phyloP scores from a whole-genome alignment of 2,329 filamentous ascomycete genomes.

The Clonostachys byssicola region DNA sequence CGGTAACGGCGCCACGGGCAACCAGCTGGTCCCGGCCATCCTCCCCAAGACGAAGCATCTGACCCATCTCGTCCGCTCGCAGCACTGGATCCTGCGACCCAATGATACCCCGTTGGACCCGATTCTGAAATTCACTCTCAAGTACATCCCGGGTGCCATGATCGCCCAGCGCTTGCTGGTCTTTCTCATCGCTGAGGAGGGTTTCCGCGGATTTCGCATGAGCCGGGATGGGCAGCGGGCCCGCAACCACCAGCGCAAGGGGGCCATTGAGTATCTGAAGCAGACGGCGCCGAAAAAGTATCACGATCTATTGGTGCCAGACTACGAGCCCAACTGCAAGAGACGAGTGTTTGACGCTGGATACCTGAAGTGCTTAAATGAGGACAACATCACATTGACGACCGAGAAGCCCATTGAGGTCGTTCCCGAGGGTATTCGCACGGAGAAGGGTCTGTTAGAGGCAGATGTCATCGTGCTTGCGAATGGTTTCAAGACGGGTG shows the following conservation, averaged over 20 bases:
- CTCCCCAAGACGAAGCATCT: slow-evolving; percentile 22
- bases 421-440: slow-evolving; percentile 30
- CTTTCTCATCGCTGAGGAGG: slow-evolving; percentile 26
- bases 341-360: slow-evolving; percentile 54
- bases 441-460: slow-evolving; percentile 30
- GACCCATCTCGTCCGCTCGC: slow-evolving; percentile 34
- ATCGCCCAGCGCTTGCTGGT: slow-evolving; percentile 35
- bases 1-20: slow-evolving; percentile 49
- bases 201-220: slow-evolving; percentile 28
- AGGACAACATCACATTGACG: slow-evolving; percentile 39
- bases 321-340: slow-evolving; percentile 61
- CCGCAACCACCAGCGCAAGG: slow-evolving; percentile 27
- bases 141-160: slow-evolving; percentile 38
- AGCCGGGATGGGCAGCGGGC: slow-evolving; percentile 25
- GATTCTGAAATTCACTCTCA: slow-evolving; percentile 26
- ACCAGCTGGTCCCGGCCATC: slow-evolving; percentile 46
- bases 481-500: slow-evolving; percentile 55
- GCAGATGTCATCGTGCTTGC: slow-evolving; percentile 59
- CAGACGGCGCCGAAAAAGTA: slow-evolving; percentile 52
- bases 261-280: slow-evolving; percentile 34
- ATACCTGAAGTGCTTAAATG: slow-evolving; percentile 49
- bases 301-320: slow-evolving; percentile 55
- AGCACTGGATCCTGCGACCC: slow-evolving; percentile 34
- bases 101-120: slow-evolving; percentile 12
- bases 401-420: slow-evolving; percentile 44